Evolutionary conservation across 306 rosid genomes (phyloP), one percentile per base, ranked within the genome.

Genomic region (Lathyrus aphaca): DNA sequence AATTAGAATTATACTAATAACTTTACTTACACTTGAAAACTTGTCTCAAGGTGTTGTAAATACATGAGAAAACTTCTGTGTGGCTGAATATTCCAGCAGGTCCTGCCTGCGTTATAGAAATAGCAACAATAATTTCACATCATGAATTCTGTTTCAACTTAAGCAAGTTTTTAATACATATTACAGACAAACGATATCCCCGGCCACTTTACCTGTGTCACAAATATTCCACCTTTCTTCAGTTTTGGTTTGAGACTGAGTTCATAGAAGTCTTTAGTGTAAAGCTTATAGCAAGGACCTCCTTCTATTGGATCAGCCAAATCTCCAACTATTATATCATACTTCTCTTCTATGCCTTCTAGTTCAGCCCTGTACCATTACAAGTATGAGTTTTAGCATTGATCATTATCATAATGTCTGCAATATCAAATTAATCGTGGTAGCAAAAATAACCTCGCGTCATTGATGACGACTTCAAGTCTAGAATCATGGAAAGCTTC

Each of bases 71-170:
- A 19, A 93, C 97, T 79, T 93, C 96, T 5, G 91, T 86, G 75
- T 93, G 98, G 71, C 96, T 93, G 75, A 93, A 93, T 75, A 93
- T 93, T 71, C 98, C 98, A 79, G 98, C 98, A 53, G 98, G 98
- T 2, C 98, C 96, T 7, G 98, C 98, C 98, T 92, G 78, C 74
- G 14, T 42, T 42, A 73, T 10, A 55, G 61, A 40, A 67, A 51
- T 10, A 16, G 63, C 12, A 40, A 68, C 3, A 74, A 51, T 10
- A 61, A 80, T 15, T 21, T 38, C 25, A 57, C 3, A 37, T n/a
- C 19, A 21, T 40, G 65, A 54, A 8, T 66, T 64, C 5, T 10
- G 42, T 66, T 66, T 69, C 16, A 8, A 2, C 27, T 55, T 27
- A 0, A 9, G 3, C 30, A 30, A 70, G 44, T 48, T 43, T 67